phyloP scores from a whole-genome alignment of 2,329 filamentous ascomycete genomes.

The Exserohilum rostratum region DNA sequence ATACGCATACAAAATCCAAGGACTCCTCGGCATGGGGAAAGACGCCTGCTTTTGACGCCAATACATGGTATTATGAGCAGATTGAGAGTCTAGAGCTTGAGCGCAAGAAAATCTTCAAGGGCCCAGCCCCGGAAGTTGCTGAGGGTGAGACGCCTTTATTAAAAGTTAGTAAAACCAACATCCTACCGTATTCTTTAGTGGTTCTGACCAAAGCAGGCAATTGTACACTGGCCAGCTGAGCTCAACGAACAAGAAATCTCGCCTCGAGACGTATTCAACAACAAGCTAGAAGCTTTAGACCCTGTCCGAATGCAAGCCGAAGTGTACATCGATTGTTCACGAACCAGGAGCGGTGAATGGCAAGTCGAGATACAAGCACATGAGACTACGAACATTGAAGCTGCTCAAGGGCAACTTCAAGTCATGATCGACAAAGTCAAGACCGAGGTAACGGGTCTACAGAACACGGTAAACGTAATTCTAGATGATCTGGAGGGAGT shows the following conservation, averaged over 20 bases:
- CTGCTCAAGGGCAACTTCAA: slow-evolving; percentile 28
- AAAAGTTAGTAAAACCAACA: slow-evolving; percentile 11
- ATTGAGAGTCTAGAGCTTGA: slow-evolving; percentile 21
- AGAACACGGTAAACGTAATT: slow-evolving; percentile 27
- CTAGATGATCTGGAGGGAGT: slow-evolving; percentile 36
- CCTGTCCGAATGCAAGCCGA: slow-evolving; percentile 32
- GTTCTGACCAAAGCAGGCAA: not conserved
- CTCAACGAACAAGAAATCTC: slow-evolving; percentile 18
- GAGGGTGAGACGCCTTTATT: slow-evolving; percentile 9
- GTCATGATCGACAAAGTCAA: slow-evolving; percentile 30
- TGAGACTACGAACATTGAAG: slow-evolving; percentile 18
- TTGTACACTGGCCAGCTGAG: slow-evolving; percentile 31
- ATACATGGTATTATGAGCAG: slow-evolving; percentile 32
- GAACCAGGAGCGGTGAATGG: slow-evolving; percentile 7
- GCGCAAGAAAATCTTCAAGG: slow-evolving; percentile 30
- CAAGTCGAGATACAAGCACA: slow-evolving; percentile 29
- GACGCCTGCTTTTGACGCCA: slow-evolving; percentile 26
- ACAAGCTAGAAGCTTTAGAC: slow-evolving; percentile 36
- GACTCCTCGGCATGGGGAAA: slow-evolving; percentile 38
- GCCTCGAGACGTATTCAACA: slow-evolving; percentile 36
- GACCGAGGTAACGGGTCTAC: slow-evolving; percentile 13
- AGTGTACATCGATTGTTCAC: slow-evolving; percentile 35
- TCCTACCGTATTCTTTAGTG: not conserved
- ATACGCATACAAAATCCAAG: slow-evolving; percentile 23
- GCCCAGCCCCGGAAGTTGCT: slow-evolving; percentile 16